Evolutionary conservation across 768 basidiomycete genomes (phyloP), one percentile per base, ranked within the genome.

Genomic region (Agaricus blazei): DNA sequence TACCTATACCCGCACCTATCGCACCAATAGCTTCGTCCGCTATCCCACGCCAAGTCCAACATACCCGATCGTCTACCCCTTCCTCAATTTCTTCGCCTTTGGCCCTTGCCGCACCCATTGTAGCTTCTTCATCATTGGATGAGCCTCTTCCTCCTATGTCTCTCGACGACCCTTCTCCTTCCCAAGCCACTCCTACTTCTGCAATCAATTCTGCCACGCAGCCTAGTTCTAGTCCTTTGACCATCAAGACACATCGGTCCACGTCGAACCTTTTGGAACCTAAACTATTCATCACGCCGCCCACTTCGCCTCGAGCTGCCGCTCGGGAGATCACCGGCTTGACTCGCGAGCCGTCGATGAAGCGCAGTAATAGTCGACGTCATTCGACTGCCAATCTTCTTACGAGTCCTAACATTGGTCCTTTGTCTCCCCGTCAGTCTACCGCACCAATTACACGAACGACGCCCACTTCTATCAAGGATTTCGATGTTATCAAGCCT

Each of bases 401-500:
- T 56, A 75, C 79, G 37, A 83, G 83, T 60, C 83, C 88, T 7
- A 81, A 82, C 26, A 72, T 82, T 40, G 62, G 77, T 12, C 91
- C 93, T 1, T 73, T 95, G 1, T 98, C 97, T 15, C 97, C 97
- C 31, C 82, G 96, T 26, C 83, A 96, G 56, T 77, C 90, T 7
- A 84, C 93, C 4, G 77, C 85, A 1, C 90, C 93, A 1, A 70
- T 90, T 38, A 80, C 91, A 31, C 82, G 93, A 26, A 83, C 90
- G 15, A 85, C 84, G 9, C 84, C 91, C 1, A 88, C 95, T 3
- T 96, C 95, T 4, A 98, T 98, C 72, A 98, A 94, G 70, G 97
- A 99, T 68, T 99, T 99, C 64, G 96, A 98, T 65, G 87, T 99
- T 66, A 96, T 99, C 77, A 99, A 99, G 70, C 97, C 97, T 3